Conservation (phyloP, 169 alveolate species). For the Plasmodium ovale region DNA sequence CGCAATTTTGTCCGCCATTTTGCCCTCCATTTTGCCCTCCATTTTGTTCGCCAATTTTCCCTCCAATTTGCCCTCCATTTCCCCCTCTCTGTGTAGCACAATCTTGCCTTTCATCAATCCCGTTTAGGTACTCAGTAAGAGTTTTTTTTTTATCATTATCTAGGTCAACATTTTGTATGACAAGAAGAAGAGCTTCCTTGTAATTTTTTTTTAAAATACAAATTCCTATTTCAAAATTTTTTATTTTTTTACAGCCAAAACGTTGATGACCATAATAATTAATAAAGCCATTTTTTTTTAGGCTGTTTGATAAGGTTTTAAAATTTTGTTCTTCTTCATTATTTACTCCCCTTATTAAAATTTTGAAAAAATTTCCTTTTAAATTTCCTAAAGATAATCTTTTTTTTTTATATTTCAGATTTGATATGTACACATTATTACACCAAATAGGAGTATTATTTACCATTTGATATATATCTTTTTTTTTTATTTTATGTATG, state of each 20-base stretch:
- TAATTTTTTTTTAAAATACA: constrained; percentile 88
- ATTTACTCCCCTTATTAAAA: constrained; percentile 89
- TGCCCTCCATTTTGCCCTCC: too few species aligned
- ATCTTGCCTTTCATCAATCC: constrained; percentile 11
- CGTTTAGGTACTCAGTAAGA: constrained; percentile 22
- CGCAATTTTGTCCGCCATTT: too few species aligned
- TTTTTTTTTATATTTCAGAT: constrained; percentile 86
- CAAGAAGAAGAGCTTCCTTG: constrained; percentile 82
- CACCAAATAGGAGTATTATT: constrained; percentile 83
- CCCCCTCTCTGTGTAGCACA: not conserved
- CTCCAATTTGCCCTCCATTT: not conserved
- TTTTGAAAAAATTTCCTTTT: constrained; percentile 93
- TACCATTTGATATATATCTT: constrained; percentile 80
- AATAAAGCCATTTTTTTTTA: constrained; percentile 91
- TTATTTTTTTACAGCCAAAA: constrained; percentile 92
- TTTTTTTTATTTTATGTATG: constrained; percentile 80
- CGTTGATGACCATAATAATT: constrained; percentile 96
- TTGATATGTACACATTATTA: constrained; percentile 87
- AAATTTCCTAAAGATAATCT: constrained; percentile 91
- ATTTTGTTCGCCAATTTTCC: not conserved
- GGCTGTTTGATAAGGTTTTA: constrained; percentile 80
- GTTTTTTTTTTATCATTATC: constrained; percentile 48
- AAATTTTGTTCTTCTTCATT: constrained; percentile 62
- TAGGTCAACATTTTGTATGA: constrained; percentile 78
- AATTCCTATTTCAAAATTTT: constrained; percentile 93